Evolutionary conservation across 257 asterid species (phyloP), one percentile per base, ranked within the genome.

Genomic region (Penstemon barbatus): DNA sequence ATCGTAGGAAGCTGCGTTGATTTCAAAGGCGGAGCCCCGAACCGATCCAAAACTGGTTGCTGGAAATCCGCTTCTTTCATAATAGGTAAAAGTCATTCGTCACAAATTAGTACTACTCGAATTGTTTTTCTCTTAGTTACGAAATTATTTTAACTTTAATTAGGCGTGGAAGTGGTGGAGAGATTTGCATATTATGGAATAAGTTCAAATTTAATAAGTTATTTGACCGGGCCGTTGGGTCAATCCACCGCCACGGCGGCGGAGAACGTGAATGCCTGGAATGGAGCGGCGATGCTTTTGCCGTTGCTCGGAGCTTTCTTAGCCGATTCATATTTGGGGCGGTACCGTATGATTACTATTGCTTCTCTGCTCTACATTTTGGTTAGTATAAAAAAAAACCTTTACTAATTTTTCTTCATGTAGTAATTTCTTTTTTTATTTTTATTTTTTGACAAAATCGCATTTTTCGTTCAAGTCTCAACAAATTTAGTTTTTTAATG

Each of bases 41-140:
- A 37, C 57, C 78, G 78, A 0, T 45, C 81, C 4, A 65, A 38
- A 38, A 60, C 84, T 59, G 84, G 84, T 38, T 42, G 75, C 78
- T 79, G 83, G 84, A 79, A 70, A 65, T 79, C 84, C 7, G 81
- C 84, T 38, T 25, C 71, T 15, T 76, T 68, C 77, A 70, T 76
- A 75, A 55, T 80, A 46, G 78, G 83, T 74, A 74, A 25, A 1
- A 25, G 2, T 25, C 33, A n/a, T 25, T 25, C 33, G 2, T 25
- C 2, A 25, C 33, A 1, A 25, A 25, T 25, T 25, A 25, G 3
- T 25, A 25, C 33, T 25, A 1, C 2, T 25, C 33, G 3, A 25
- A 25, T 2, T 25, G 33, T 25, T 25, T 25, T 25, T 1, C 33
- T 25, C 33, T 25, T 25, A 25, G 2, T 25, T 25, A 25, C 33